These are phyloP conservation scores for Pisolithus thermaeus DNA, from an alignment of 1,284 basidiomycete species.

Conservation along the genomic window DNA sequence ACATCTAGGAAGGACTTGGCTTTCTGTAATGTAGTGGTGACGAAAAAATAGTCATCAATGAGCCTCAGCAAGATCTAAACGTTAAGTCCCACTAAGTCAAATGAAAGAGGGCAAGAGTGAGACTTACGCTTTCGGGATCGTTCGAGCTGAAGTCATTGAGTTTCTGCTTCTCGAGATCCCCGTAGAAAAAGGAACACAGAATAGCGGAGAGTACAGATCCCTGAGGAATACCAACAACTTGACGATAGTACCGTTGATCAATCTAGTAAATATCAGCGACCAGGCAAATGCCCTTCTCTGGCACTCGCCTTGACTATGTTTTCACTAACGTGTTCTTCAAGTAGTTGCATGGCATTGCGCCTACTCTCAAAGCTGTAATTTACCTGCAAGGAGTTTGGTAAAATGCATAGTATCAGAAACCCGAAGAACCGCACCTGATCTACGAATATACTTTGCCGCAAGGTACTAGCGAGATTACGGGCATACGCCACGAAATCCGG, in stretches of 20 bases:
- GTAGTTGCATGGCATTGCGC: slow-evolving; percentile 61
- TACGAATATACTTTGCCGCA: slow-evolving; percentile 79
- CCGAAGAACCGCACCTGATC: slow-evolving; percentile 60
- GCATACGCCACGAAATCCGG: slow-evolving; percentile 71
- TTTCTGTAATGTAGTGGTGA: slow-evolving; percentile 64
- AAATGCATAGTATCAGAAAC: background rate
- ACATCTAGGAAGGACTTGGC: slow-evolving; percentile 70
- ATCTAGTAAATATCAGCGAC: slow-evolving; percentile 47
- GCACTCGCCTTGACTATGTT: slow-evolving; percentile 80
- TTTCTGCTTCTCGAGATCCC: slow-evolving; percentile 69
- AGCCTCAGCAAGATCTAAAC: slow-evolving; percentile 75
- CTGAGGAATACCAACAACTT: slow-evolving; percentile 91
- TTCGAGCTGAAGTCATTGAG: slow-evolving; percentile 48
- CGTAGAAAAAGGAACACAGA: slow-evolving; percentile 92
- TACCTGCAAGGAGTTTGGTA: slow-evolving; percentile 37
- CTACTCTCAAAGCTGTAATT: slow-evolving; percentile 54
- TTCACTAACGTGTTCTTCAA: slow-evolving; percentile 86
- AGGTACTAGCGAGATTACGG: slow-evolving; percentile 50
- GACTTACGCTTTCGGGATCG: slow-evolving; percentile 53
- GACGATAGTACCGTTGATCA: slow-evolving; percentile 72
- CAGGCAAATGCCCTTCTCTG: background rate
- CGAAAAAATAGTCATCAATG: slow-evolving; percentile 91
- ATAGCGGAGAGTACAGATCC: slow-evolving; percentile 88
- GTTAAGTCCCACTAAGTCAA: background rate
- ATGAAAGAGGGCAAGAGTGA: background rate